phyloP scores from a whole-genome alignment of 768 basidiomycete species.

The Amanita phalloides region DNA sequence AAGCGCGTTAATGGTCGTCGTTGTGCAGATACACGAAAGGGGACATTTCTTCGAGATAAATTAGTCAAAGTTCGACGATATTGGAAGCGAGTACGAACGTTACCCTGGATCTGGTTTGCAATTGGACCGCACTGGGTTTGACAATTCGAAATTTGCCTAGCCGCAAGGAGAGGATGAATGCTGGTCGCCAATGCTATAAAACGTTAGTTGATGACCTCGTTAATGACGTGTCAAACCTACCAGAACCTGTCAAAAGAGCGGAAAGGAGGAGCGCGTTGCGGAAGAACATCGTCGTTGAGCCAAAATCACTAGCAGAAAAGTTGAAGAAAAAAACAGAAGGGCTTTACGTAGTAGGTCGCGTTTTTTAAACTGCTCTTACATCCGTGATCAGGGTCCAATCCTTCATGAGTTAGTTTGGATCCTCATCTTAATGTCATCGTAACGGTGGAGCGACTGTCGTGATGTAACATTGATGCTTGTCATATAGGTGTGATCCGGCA shows the following conservation, averaged over 20 bases:
- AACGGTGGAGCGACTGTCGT: background rate
- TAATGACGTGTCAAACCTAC: background rate
- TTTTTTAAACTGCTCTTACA: background rate
- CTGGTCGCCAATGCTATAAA: background rate
- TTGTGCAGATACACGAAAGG: background rate
- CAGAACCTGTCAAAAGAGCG: background rate
- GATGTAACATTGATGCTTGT: no score
- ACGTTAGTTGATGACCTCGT: background rate
- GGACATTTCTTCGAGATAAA: background rate
- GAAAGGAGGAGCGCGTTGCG: background rate
- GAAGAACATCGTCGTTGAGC: background rate
- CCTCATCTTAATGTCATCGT: background rate
- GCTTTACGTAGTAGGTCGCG: background rate
- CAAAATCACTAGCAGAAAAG: background rate
- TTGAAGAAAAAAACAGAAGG: background rate
- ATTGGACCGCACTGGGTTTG: background rate
- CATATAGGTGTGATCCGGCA: no score
- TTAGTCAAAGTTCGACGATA: background rate
- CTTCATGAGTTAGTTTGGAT: background rate
- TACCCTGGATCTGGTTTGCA: background rate
- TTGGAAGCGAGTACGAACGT: background rate
- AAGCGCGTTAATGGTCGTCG: background rate
- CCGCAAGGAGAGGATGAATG: background rate
- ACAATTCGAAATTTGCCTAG: constrained; percentile 1
- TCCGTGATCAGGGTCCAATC: background rate